A percentile compares a stretch with the other conserved stretches of the same genome.
phyloP scores from a whole-genome alignment of 805 yeast species.

The Kluyveromyces siamensis region DNA sequence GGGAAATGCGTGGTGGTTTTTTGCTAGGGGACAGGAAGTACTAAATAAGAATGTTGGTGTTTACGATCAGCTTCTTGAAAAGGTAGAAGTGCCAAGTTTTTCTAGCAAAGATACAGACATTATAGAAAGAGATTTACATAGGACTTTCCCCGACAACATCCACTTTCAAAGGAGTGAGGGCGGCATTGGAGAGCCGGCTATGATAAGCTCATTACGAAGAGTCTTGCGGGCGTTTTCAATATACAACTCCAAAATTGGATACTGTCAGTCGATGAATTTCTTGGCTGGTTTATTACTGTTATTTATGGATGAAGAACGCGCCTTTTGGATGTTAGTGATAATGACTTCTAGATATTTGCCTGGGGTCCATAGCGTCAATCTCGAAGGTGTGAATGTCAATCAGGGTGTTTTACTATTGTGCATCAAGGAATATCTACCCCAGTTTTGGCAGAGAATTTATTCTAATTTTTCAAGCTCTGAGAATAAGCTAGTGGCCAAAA shows the following conservation, averaged over 20 bases:
- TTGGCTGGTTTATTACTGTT: conserved; percentile 78
- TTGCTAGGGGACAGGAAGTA: conserved; percentile 75
- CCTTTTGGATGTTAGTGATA: conserved; percentile 94
- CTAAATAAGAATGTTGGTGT: conserved; percentile 63
- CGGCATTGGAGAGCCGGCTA: conserved; percentile 43
- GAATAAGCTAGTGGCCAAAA: conserved; percentile 8
- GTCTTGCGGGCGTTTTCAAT: conserved; percentile 78
- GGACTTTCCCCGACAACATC: conserved; percentile 92
- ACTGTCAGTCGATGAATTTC: conserved; percentile 92
- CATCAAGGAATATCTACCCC: conserved; percentile 74
- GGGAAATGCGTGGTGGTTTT: conserved; percentile 94
- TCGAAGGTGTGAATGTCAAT: conserved; percentile 92
- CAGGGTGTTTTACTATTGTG: conserved; percentile 92
- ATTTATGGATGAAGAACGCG: conserved; percentile 80
- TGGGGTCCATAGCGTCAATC: conserved; percentile 79
- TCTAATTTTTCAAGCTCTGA: conserved; percentile 4
- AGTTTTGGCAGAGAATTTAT: conserved; percentile 47
- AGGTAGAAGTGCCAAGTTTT: conserved; percentile 37
- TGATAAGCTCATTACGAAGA: conserved; percentile 65
- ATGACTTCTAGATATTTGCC: conserved; percentile 80
- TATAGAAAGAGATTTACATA: conserved; percentile 84
- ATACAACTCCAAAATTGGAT: conserved; percentile 84
- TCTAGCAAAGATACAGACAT: conserved; percentile 61
- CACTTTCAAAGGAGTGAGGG: conserved; percentile 49
- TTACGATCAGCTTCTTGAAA: conserved; percentile 57